phyloP scores from a whole-genome alignment of 148 eudicot genomes.

The Bassia scoparia region DNA sequence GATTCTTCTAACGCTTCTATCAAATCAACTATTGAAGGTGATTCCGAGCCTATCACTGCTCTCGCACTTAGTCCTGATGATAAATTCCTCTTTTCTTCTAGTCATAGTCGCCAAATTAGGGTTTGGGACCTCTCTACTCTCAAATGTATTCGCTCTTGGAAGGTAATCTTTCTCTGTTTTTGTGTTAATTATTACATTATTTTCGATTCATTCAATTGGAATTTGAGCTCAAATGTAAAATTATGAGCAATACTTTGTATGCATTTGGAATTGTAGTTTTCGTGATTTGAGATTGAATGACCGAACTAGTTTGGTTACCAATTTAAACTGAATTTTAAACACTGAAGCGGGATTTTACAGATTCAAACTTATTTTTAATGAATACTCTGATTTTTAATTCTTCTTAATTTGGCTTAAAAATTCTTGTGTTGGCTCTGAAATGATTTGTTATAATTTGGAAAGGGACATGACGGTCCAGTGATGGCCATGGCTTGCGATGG shows the following conservation, averaged over 20 bases:
- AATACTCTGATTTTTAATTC: no score
- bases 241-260: background rate
- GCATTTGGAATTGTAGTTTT: background rate
- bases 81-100: slow-evolving; percentile 60
- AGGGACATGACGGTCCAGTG: slow-evolving; percentile 95
- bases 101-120: slow-evolving; percentile 78
- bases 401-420: no score
- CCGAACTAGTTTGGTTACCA: no score
- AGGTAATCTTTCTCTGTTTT: slow-evolving; percentile 40
- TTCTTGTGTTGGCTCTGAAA: background rate
- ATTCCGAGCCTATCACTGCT: slow-evolving; percentile 71
- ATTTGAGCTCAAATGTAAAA: background rate
- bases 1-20: slow-evolving; percentile 65
- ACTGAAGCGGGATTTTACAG: no score
- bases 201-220: background rate
- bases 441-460: background rate
- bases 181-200: background rate
- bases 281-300: no score
- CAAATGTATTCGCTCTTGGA: slow-evolving; percentile 85
- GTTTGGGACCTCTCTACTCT: slow-evolving; percentile 81
- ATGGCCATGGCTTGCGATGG: slow-evolving; percentile 90
- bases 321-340: no score
- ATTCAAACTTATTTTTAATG: no score
- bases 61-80: slow-evolving; percentile 63
- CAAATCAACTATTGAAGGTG: slow-evolving; percentile 72